Evolutionary conservation across 495 filamentous ascomycete species (phyloP).

Genomic region (Baudoinia panamericana): DNA sequence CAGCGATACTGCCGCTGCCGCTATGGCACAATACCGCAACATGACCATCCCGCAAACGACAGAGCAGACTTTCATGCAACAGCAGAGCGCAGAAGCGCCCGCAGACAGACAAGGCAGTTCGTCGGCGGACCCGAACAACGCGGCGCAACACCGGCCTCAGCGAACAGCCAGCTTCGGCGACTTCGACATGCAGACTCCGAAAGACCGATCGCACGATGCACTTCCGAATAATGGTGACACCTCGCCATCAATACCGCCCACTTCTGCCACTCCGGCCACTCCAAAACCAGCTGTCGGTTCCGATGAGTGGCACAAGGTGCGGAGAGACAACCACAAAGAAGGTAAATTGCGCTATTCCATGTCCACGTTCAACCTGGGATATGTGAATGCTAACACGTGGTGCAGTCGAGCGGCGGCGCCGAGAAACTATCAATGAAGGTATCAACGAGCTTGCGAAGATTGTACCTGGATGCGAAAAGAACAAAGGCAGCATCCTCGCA

Average conservation of each 20-base stretch:
- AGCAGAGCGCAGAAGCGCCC: slow-evolving; percentile 22
- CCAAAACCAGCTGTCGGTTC: slow-evolving; percentile 82
- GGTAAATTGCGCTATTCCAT: slow-evolving; percentile 41
- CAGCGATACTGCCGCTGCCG: slow-evolving; percentile 50
- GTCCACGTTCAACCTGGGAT: too few species aligned
- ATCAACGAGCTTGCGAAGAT: slow-evolving; percentile 98
- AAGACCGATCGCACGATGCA: slow-evolving; percentile 11
- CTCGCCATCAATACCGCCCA: slow-evolving; percentile 31
- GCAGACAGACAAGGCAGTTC: slow-evolving; percentile 11
- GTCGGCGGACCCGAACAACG: slow-evolving; percentile 31
- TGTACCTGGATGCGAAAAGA: slow-evolving; percentile 96
- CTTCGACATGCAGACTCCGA: slow-evolving; percentile 21
- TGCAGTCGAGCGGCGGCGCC: slow-evolving; percentile 86
- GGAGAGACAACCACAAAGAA: slow-evolving; percentile 98
- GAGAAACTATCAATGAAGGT: slow-evolving; percentile 97
- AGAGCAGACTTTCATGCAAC: slow-evolving; percentile 48
- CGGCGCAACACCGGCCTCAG: slow-evolving; percentile 15
- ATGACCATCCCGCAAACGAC: slow-evolving; percentile 60
- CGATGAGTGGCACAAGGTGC: slow-evolving; percentile 94
- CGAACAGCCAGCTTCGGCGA: slow-evolving; percentile 24
- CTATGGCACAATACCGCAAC: slow-evolving; percentile 53
- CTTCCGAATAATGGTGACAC: slow-evolving; percentile 19
- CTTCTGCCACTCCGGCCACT: slow-evolving; percentile 11
- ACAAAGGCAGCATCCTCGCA: slow-evolving; percentile 93
- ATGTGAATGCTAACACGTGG: slow-evolving; percentile 6